phyloP scores from a whole-genome alignment of 768 basidiomycete species.

The Lentinula sp. region DNA sequence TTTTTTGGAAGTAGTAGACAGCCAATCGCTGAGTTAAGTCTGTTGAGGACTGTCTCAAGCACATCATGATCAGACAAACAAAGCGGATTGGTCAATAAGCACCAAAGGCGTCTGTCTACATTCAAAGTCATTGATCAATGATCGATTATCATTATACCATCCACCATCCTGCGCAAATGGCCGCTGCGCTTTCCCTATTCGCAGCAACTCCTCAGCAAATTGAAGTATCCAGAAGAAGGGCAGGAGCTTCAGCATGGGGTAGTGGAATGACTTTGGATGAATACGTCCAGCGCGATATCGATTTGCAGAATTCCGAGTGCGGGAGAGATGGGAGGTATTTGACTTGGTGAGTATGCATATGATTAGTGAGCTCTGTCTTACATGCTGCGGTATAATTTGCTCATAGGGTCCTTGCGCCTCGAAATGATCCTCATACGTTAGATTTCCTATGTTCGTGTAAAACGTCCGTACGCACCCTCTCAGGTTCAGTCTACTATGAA shows the following conservation, averaged over 20 bases:
- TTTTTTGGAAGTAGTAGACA: no score
- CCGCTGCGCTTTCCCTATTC: constrained; percentile 33
- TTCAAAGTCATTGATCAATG: no score
- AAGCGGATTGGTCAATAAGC: no score
- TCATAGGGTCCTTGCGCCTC: constrained; percentile 51
- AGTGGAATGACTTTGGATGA: constrained; percentile 34
- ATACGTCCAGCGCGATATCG: constrained; percentile 35
- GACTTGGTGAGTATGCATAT: constrained; percentile 35
- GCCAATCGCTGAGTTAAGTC: no score
- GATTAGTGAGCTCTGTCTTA: no score
- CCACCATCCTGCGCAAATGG: no score
- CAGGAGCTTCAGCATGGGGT: constrained; percentile 33
- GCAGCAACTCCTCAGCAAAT: constrained; percentile 42
- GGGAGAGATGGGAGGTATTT: constrained; percentile 37
- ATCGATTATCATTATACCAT: no score
- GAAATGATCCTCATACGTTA: constrained; percentile 40
- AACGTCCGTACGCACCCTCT: constrained; percentile 35
- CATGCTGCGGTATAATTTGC: background rate
- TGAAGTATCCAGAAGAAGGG: constrained; percentile 31
- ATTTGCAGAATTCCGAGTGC: constrained; percentile 35
- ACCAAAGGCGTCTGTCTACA: no score
- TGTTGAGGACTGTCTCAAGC: no score
- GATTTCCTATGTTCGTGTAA: constrained; percentile 58
- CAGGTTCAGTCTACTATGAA: no score
- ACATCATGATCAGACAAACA: no score